Percentiles rank a stretch among this genome's conserved stretches.
These are phyloP conservation scores for Mollisiaceae sp. DNA, from an alignment of 2,329 filamentous ascomycete species.

Conservation along the genomic window DNA sequence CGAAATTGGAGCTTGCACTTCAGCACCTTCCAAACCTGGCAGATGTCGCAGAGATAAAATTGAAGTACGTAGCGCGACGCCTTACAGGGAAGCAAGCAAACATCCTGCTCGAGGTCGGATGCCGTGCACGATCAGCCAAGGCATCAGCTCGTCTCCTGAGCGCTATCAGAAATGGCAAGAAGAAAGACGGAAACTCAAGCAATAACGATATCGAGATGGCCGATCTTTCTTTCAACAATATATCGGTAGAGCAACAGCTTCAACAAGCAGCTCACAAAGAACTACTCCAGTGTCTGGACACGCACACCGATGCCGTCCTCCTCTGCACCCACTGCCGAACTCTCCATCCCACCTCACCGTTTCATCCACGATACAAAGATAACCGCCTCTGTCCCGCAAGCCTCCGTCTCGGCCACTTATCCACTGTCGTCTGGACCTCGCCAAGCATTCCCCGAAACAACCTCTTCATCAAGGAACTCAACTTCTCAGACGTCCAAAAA, in stretches of 20 bases:
- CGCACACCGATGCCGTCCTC: neutral
- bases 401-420: neutral
- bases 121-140: no score
- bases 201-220: no score
- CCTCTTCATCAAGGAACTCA: neutral
- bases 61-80: neutral
- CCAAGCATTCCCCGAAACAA: neutral
- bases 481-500: neutral
- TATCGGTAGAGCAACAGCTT: neutral
- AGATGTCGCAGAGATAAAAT: neutral
- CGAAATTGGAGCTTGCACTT: neutral
- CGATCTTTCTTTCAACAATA: neutral
- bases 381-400: neutral
- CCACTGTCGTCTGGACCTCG: neutral
- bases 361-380: neutral
- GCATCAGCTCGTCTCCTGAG: no score
- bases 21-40: neutral
- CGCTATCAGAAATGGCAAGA: no score
- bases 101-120: no score
- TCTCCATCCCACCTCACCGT: neutral
- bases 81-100: neutral
- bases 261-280: neutral
- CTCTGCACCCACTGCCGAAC: slow-evolving; percentile 4
- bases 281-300: neutral
- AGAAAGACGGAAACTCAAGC: no score